Evolutionary conservation across 2,329 filamentous ascomycete genomes (phyloP).

Genomic region (Arthrobotrys conoides): DNA sequence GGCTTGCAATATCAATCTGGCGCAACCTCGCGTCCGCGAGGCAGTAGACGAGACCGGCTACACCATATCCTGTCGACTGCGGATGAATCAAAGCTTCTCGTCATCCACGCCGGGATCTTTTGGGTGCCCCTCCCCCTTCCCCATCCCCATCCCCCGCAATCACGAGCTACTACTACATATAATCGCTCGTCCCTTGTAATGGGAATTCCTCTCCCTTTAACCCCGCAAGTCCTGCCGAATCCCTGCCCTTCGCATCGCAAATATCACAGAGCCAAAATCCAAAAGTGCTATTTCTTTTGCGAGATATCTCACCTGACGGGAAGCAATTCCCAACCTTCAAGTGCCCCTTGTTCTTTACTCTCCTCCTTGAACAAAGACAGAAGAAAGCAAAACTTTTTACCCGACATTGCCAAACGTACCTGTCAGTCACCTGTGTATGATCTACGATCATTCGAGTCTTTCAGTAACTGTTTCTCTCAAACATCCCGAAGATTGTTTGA

Average conservation of each 20-base stretch:
- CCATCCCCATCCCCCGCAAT: constrained; percentile 50
- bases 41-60: constrained; percentile 59
- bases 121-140: constrained; percentile 47
- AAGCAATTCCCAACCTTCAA: constrained; percentile 54
- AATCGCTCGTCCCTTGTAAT: constrained; percentile 58
- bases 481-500: constrained; percentile 49
- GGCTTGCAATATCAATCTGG: constrained; percentile 49
- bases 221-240: constrained; percentile 49
- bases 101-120: constrained; percentile 43
- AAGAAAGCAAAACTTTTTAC: constrained; percentile 41
- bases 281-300: constrained; percentile 43
- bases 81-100: constrained; percentile 52
- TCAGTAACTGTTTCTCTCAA: constrained; percentile 39
- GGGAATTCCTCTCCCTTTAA: constrained; percentile 57
- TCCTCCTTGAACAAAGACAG: constrained; percentile 25
- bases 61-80: constrained; percentile 31
- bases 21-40: constrained; percentile 46
- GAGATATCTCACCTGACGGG: constrained; percentile 53
- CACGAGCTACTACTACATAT: constrained; percentile 48
- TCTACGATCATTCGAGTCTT: constrained; percentile 41
- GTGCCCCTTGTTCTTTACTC: constrained; percentile 39
- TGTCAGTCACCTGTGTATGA: constrained; percentile 40
- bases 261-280: constrained; percentile 45
- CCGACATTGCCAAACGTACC: constrained; percentile 54
- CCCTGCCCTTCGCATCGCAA: constrained; percentile 45